Percentiles rank a stretch among this genome's conserved stretches.
Conservation (phyloP, 225 moss, liverwort and hornwort species). For the Straminergon stramineum region DNA sequence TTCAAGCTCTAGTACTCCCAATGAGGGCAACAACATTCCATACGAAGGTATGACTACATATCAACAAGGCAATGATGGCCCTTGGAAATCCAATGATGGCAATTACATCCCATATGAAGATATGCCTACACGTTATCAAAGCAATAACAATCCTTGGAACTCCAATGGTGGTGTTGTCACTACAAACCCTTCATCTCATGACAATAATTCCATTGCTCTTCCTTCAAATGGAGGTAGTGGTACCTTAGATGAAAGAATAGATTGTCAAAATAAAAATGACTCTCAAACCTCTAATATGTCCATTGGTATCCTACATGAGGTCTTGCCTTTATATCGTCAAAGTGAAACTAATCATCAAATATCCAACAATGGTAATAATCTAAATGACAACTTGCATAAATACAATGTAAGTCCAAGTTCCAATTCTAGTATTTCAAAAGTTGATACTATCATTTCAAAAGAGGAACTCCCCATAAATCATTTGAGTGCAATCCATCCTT, state of each 20-base stretch:
- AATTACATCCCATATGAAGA: not conserved
- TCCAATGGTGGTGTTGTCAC: not conserved
- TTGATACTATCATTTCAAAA: not conserved
- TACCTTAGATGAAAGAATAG: not conserved
- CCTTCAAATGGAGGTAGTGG: not conserved
- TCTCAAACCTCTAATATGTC: not conserved
- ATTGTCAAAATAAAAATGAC: not conserved
- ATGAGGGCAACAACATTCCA: too few relatives aligned
- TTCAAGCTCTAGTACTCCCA: not conserved
- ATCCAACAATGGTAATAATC: not conserved
- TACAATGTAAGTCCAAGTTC: not conserved
- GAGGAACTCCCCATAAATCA: accelerated
- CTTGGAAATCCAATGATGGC: not conserved
- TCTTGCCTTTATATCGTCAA: not conserved
- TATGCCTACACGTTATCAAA: not conserved
- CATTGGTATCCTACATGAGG: not conserved
- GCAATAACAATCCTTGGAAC: not conserved
- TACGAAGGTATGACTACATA: not conserved
- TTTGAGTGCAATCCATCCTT: not conserved
- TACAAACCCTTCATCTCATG: not conserved
- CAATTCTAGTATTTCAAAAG: not conserved
- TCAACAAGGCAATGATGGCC: not conserved
- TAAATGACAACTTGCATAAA: not conserved
- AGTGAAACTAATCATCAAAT: not conserved
- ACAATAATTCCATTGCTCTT: not conserved